Percentiles rank a stretch among this genome's conserved stretches.
Evolutionary conservation across 176 grass and related monocot genomes (phyloP).

Genomic region (Stipa capillata): DNA sequence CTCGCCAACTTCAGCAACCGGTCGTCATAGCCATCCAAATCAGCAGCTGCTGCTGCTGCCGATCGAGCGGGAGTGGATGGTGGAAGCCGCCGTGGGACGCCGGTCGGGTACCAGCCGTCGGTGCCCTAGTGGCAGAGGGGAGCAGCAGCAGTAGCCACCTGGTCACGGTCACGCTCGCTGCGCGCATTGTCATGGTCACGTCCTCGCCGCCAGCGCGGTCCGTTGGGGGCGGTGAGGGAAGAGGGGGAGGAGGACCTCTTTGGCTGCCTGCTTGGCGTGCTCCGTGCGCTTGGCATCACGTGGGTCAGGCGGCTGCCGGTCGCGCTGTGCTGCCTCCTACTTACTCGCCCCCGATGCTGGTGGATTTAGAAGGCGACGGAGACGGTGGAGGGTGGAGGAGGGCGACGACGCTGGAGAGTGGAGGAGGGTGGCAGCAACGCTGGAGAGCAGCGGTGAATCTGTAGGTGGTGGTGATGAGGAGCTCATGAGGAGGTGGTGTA

Average conservation of each 20-base stretch:
- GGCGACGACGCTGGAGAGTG: too few relatives aligned
- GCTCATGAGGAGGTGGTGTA: too few relatives aligned
- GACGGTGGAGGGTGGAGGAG: too few relatives aligned
- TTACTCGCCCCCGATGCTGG: too few relatives aligned
- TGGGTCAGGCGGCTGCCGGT: constrained; percentile 29
- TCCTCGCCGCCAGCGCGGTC: neutral
- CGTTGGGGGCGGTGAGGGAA: neutral
- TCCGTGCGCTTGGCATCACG: constrained; percentile 50
- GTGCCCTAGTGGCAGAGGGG: constrained; percentile 41
- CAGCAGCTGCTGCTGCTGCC: too few relatives aligned
- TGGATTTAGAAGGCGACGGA: too few relatives aligned
- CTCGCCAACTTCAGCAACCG: too few relatives aligned
- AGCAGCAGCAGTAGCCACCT: constrained; percentile 25
- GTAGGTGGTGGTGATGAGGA: too few relatives aligned
- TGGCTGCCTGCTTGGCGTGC: constrained; percentile 48
- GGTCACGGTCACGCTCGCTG: constrained; percentile 22
- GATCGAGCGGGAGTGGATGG: constrained; percentile 40
- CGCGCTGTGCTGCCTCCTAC: too few relatives aligned
- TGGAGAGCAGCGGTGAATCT: too few relatives aligned
- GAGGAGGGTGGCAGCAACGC: too few relatives aligned
- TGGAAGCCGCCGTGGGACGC: constrained; percentile 49
- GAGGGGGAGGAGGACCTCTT: constrained; percentile 12
- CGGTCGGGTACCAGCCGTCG: constrained; percentile 48
- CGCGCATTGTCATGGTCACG: constrained; percentile 27
- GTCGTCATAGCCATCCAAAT: too few relatives aligned